These are phyloP conservation scores for Puccinia coronata DNA, from an alignment of 1,284 basidiomycete genomes.

Conservation along the genomic window DNA sequence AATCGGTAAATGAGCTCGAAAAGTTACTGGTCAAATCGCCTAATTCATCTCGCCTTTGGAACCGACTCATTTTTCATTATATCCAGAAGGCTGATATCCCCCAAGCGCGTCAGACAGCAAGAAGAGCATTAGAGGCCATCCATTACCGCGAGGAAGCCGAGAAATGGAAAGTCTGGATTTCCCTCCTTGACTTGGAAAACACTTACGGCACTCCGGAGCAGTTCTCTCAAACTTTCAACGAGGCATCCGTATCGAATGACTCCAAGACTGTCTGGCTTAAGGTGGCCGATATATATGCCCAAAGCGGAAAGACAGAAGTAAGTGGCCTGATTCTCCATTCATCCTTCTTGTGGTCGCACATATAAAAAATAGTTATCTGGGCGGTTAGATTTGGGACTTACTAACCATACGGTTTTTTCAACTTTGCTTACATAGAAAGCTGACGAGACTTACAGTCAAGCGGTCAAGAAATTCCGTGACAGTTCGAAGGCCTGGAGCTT, in stretches of 20 bases:
- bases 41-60: constrained; percentile 96
- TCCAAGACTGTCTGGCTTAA: constrained; percentile 84
- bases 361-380: background rate
- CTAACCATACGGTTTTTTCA: background rate
- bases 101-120: constrained; percentile 83
- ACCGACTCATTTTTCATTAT: constrained; percentile 99
- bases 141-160: constrained; percentile 95
- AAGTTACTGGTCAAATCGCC: constrained; percentile 90
- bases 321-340: constrained; percentile 52
- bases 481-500: constrained; percentile 45
- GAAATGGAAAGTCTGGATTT: constrained; percentile 96
- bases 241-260: constrained; percentile 86
- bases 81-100: constrained; percentile 92
- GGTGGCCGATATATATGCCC: constrained; percentile 78
- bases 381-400: background rate
- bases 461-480: constrained; percentile 38
- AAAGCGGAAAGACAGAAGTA: constrained; percentile 78
- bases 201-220: constrained; percentile 82
- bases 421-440: constrained; percentile 34
- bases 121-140: constrained; percentile 82
- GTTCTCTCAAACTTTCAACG: constrained; percentile 78
- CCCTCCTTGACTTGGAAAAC: constrained; percentile 91
- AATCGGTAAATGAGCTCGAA: constrained; percentile 92
- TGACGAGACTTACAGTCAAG: constrained; percentile 37
- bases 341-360: background rate